Evolutionary conservation across 2,329 filamentous ascomycete species (phyloP), one percentile per base, ranked within the genome.

Genomic region (Fusarium nisikadoi): DNA sequence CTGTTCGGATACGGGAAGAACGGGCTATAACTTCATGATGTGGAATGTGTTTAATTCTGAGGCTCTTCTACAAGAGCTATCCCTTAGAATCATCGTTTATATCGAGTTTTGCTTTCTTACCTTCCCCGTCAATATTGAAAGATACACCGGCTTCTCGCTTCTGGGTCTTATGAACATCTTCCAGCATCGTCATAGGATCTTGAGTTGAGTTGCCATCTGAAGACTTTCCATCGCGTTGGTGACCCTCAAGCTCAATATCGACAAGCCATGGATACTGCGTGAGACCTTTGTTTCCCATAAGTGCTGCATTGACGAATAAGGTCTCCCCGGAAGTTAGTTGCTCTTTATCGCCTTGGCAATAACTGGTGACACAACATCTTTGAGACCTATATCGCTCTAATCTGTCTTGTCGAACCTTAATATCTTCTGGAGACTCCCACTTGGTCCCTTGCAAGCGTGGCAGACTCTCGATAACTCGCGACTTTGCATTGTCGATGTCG

Each of bases 401-500:
- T 0, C 1, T 53, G 0, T 41, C 10, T 41, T 54, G 6, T 1
- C 67, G 23, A 13, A 11, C 10, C 8, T 56, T 23, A 1, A 4
- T 63, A 5, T 60, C 64, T 19, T 50, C 31, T 5, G 13, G 5
- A 6, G 55, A 42, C 38, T 75, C 56, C 9, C 62, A 59, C 2
- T 56, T 46, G 10, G 59, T 46, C 2, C 29, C 66, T 0, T 41
- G 62, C 0, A 75, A n/a, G 35, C 19, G 41, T 42, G 39, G 62
- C 13, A 85, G 73, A 3, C 58, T 83, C 27, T 82, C 80, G 1
- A 88, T 65, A 0, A 83, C 46, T 1, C 58, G 14, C 0, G 85
- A 86, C 6, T 72, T 73, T 0, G 78, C 81, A 52, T 88, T 83
- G 55, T 89, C 83, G 25, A 88, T 85, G 49, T 84, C 83, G 0